These are phyloP conservation scores for Arabidopsis suecica DNA, from an alignment of 345 rosid species.

Conservation along the genomic window DNA sequence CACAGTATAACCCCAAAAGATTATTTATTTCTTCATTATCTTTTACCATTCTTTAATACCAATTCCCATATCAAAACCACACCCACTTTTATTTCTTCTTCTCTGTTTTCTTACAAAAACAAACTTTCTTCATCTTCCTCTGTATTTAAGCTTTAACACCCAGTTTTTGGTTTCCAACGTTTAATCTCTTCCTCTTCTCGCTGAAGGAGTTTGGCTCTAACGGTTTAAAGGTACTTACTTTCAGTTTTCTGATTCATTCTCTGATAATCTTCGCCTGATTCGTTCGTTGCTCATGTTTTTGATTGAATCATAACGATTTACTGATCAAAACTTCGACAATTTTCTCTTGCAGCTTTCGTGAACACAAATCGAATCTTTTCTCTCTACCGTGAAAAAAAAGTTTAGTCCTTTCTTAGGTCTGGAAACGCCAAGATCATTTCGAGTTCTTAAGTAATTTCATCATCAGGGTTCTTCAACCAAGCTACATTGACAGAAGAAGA, in stretches of 20 bases:
- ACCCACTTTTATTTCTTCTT: conserved; percentile 26
- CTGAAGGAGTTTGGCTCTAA: background rate
- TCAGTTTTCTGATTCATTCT: conserved; percentile 7
- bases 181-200: background rate
- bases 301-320: background rate
- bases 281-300: background rate
- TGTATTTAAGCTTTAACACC: conserved; percentile 1
- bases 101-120: conserved; percentile 21
- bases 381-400: background rate
- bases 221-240: conserved; percentile 29
- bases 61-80: conserved; percentile 10
- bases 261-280: background rate
- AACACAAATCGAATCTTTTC: background rate
- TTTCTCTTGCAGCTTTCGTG: conserved; percentile 27
- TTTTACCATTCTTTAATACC: conserved; percentile 24
- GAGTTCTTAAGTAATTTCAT: background rate
- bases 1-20: conserved; percentile 32
- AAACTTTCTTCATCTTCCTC: conserved; percentile 6
- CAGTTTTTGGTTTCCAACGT: conserved; percentile 9
- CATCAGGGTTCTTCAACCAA: conserved; percentile 19
- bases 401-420: background rate
- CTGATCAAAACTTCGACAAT: background rate
- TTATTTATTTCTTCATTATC: conserved; percentile 30
- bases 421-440: conserved; percentile 17
- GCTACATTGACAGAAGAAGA: conserved; percentile 33